These are phyloP conservation scores for Dalbergia oliveri DNA, from an alignment of 306 rosid genomes.

Conservation along the genomic window DNA sequence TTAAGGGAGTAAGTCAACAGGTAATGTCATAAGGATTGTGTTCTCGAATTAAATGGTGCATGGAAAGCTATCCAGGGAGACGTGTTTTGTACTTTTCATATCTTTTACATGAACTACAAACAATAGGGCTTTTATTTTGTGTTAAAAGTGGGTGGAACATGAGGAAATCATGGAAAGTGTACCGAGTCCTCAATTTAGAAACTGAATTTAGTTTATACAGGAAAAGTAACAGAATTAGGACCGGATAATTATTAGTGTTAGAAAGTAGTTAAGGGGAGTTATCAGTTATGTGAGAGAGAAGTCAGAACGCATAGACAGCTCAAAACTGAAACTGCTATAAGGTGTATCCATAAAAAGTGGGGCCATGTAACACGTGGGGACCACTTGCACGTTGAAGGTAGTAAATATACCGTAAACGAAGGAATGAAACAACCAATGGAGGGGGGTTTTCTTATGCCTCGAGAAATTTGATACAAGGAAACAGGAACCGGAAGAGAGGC, in stretches of 20 bases:
- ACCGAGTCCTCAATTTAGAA: slow-evolving; percentile 24
- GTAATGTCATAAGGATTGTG: slow-evolving; percentile 49
- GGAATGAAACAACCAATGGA: background rate
- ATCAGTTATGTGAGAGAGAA: slow-evolving; percentile 18
- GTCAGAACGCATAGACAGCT: slow-evolving; percentile 27
- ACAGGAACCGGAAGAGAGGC: slow-evolving; percentile 9
- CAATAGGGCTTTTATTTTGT: slow-evolving; percentile 37
- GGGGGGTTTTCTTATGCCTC: background rate
- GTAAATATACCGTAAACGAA: background rate
- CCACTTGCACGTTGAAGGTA: slow-evolving; percentile 25
- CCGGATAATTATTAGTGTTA: slow-evolving; percentile 7
- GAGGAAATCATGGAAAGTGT: slow-evolving; percentile 45
- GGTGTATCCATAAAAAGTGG: slow-evolving; percentile 28
- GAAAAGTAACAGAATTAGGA: background rate
- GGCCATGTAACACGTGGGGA: slow-evolving; percentile 18
- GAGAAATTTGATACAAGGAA: background rate
- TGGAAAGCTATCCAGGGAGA: background rate
- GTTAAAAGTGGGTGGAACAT: slow-evolving; percentile 49
- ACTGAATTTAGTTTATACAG: slow-evolving; percentile 17
- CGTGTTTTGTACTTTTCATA: slow-evolving; percentile 17
- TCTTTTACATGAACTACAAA: slow-evolving; percentile 37
- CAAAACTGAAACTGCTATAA: slow-evolving; percentile 28
- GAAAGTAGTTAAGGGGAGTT: slow-evolving; percentile 44
- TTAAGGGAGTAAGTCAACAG: background rate
- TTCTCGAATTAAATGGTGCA: slow-evolving; percentile 16